phyloP scores from a whole-genome alignment of 768 basidiomycete genomes.

The Tylopilus sp. region DNA sequence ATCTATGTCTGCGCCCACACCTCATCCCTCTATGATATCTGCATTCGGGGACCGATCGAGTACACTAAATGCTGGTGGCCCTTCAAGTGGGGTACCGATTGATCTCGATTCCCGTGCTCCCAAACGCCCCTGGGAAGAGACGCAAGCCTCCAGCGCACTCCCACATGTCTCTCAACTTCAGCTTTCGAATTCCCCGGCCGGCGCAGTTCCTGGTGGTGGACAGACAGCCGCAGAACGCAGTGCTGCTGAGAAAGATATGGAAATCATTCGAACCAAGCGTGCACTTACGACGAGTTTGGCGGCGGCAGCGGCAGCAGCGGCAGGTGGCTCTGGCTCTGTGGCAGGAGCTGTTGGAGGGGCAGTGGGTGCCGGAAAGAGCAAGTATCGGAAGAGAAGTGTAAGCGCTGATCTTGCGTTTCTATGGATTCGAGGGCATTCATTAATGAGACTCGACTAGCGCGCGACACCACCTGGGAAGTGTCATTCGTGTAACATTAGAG shows the following conservation, averaged over 20 bases:
- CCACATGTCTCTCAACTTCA: conserved; percentile 26
- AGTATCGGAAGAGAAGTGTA: conserved; percentile 84
- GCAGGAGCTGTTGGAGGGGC: conserved; percentile 26
- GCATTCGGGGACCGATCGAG: conserved; percentile 20
- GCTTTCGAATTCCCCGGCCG: conserved; percentile 15
- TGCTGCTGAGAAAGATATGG: conserved; percentile 82
- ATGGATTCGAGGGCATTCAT: conserved; percentile 10
- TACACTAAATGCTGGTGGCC: conserved; percentile 28
- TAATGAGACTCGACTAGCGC: conserved; percentile 47
- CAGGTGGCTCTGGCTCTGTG: conserved; percentile 33
- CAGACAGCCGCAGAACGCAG: conserved; percentile 44
- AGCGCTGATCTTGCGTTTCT: conserved; percentile 29
- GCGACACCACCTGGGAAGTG: conserved; percentile 85
- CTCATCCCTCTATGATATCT: conserved; percentile 18
- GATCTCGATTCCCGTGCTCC: conserved; percentile 48
- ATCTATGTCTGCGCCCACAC: conserved; percentile 7
- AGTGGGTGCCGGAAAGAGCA: conserved; percentile 50
- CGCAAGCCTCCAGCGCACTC: conserved; percentile 16
- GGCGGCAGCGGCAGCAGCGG: conserved; percentile 40
- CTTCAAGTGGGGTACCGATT: conserved; percentile 19
- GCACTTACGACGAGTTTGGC: conserved; percentile 65
- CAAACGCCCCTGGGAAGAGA: conserved; percentile 79
- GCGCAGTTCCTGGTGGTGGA: conserved; percentile 12
- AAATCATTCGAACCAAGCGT: conserved; percentile 76
- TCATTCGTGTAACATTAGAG: conserved; percentile 82